Evolutionary conservation across 2,329 filamentous ascomycete species (phyloP), one percentile per base, ranked within the genome.

Genomic region (Aspergillus versicolor): DNA sequence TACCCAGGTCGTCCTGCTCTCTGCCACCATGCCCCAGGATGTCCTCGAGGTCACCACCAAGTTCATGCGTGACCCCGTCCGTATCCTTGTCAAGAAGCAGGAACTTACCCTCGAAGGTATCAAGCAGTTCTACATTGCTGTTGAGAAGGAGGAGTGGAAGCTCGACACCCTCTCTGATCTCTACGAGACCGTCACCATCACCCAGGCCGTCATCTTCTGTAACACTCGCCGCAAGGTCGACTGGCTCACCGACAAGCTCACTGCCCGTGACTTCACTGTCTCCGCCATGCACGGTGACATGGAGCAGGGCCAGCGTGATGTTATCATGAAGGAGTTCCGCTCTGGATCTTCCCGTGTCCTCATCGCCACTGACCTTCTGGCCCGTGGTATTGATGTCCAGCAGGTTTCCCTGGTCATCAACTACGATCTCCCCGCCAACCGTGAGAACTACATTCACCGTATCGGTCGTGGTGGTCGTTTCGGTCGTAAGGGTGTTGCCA

Each of bases 321-420:
- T 96, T 75, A 99, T 99, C 80, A 99, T 99, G 94, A 96, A 99
- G 88, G 94, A 99, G 84, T 99, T 99, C 90, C 92, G 94, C 73
- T 96, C 92, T 68, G 94, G 94, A 67, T 97, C 92, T 77, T 97
- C 92, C 65, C 92, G 94, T 89, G 94, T 99, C 68, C 85, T 99
- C 74, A 99, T 99, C 74, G 92, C 94, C 79, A 99, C 94, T 65
- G 94, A 99, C 76, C 86, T 99, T 64, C 85, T 97, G 77, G 94
- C 94, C 76, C 93, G 94, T 89, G 94, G 94, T 88, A 99, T 99
- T 81, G 94, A 99, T 80, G 94, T 99, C 73, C 94, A 99, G 85
- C 94, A 99, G 83, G 94, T 99, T 62, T 97, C 93, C 59, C 85
- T 99, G 76, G 94, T 99, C 82, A 99, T 99, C 87, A 99, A 99